Conservation (phyloP, 768 basidiomycete species). For the Mycena rebaudengoi region DNA sequence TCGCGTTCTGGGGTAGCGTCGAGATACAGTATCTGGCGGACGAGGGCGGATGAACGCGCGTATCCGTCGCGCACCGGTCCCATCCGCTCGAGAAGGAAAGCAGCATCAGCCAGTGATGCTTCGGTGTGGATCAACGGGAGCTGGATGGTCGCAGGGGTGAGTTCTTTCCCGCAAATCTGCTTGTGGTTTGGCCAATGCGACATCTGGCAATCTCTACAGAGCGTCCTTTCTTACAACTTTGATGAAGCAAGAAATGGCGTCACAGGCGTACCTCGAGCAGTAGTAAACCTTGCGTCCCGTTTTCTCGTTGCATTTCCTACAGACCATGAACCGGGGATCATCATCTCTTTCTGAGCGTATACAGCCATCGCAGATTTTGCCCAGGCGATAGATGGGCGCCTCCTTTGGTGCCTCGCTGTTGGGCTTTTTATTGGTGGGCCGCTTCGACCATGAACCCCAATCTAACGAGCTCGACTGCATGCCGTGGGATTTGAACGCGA, state of each 20-base stretch:
- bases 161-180: not conserved
- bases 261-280: not conserved
- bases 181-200: not conserved
- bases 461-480: not conserved
- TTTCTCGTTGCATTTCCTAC: not conserved
- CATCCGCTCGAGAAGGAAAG: not conserved
- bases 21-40: not conserved
- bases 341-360: not conserved
- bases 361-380: not conserved
- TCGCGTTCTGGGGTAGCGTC: not conserved
- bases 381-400: conserved; percentile 1
- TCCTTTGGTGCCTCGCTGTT: not conserved
- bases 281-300: not conserved
- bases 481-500: not conserved
- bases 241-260: not conserved
- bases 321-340: not conserved
- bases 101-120: not conserved
- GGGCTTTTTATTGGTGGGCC: not conserved
- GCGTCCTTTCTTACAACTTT: too few species aligned
- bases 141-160: not conserved
- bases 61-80: not conserved
- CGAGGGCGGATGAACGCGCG: not conserved
- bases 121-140: not conserved
- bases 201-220: not conserved
- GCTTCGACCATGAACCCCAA: not conserved